Evolutionary conservation across 768 basidiomycete species (phyloP), one percentile per base, ranked within the genome.

Genomic region (Podaxis sp.): DNA sequence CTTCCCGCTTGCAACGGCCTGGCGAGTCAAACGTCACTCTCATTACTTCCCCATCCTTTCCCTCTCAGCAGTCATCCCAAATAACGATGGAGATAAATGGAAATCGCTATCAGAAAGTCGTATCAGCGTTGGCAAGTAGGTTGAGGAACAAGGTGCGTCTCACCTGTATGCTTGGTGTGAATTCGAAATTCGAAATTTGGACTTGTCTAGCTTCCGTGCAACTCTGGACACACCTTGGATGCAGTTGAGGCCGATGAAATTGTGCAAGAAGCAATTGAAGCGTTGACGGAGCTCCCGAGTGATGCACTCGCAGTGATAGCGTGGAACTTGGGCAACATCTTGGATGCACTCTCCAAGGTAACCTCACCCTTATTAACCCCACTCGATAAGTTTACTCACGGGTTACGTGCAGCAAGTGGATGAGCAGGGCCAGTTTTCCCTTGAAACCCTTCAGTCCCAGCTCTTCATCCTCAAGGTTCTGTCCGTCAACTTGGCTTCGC

Each of bases 381-480:
- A 28, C 27, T 18, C n/a, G 16, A 44, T 6, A 9, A 21, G 32
- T 32, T 32, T 70, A 62, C 50, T 51, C 47, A 56, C 48, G 38
- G 21, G 54, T 55, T 32, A 47, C 53, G 16, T 48, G 61, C 65
- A 88, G 80, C 87, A 86, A 76, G 75, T 77, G 62, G 83, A 85
- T 66, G 63, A 73, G n/a, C 73, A 78, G 25, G 84, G 83, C 1
- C 75, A 77, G 57, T 74, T 82, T 59, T 77, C 86, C 2, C 77
- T 91, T 16, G 89, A 93, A 59, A 82, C 88, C 46, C 80, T 94
- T 3, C 93, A 95, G 68, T 95, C 93, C 0, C 91, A 95, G 70
- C 78, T 95, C 1, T 92, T 91, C 66, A 74, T 95, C 40, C 79
- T 95, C 67, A 93, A 95, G 73, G 86, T 95, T 23, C 73, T 96